Evolutionary conservation across 805 yeast species (phyloP), one percentile per base, ranked within the genome.

Genomic region (Candida broadrunensis): DNA sequence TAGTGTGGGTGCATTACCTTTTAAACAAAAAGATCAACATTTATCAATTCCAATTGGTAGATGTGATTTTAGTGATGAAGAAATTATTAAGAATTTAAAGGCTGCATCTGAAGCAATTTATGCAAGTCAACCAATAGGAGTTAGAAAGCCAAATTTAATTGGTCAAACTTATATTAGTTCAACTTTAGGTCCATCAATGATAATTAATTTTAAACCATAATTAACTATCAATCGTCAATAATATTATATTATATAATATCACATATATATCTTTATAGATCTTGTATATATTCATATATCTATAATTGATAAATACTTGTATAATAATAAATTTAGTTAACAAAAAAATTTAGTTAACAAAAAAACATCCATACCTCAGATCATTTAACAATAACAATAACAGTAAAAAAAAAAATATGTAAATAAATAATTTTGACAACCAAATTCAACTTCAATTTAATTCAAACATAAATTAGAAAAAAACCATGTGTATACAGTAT

Each of bases 151-250:
- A 33, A 82, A 81, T 53, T 57, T 78, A 41, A 52, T 88, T 41
- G 93, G 96, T 21, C 81, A 80, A 50, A 77, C 93, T 15, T 72
- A 73, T 18, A 60, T 89, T 42, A 70, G 81, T 29, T 77, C 88
- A 33, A 84, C 95, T 9, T 77, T 75, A 53, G 91, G 95, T 17
- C 96, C 96, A 1, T 83, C 88, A 26, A 73, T 88, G 37, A 83
- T 84, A 25, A 80, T 89, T 35, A 65, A 69, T 50, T 60, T 70
- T 46, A 58, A 51, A 37, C 18, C 32, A 29, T 15, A 29, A 15
- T n/a, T 23, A 31, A 8, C n/a, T 33, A 11, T 38, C 17, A n/a
- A n/a, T n/a, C n/a, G n/a, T n/a, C n/a, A n/a, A n/a, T n/a, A n/a
- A n/a, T n/a, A n/a, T n/a, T n/a, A n/a, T n/a, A n/a, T n/a, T n/a